These are phyloP conservation scores for Starmerella floris DNA, from an alignment of 805 yeast genomes.

Conservation along the genomic window DNA sequence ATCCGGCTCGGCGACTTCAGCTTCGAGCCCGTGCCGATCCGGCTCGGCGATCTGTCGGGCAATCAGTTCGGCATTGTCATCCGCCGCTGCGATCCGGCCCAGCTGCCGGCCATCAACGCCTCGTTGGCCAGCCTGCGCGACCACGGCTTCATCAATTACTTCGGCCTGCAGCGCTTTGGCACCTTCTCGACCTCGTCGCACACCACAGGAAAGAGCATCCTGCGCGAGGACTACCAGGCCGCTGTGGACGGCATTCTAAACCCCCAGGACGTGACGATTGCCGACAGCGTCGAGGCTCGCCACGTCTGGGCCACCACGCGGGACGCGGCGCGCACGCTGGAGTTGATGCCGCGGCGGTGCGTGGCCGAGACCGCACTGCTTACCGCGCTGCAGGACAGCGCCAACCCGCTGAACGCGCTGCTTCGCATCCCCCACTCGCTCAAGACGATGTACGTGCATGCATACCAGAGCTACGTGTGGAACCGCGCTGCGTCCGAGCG, in stretches of 20 bases:
- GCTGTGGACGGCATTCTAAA: constrained; percentile 70
- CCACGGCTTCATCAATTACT: constrained; percentile 82
- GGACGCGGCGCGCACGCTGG: constrained; percentile 52
- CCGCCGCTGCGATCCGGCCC: constrained; percentile 39
- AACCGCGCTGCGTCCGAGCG: constrained; percentile 71
- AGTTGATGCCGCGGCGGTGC: constrained; percentile 75
- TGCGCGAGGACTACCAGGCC: constrained; percentile 61
- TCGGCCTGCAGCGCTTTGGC: constrained; percentile 98
- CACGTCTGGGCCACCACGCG: constrained; percentile 62
- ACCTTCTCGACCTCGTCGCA: constrained; percentile 91
- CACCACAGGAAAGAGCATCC: constrained; percentile 57
- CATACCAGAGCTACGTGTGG: constrained; percentile 95
- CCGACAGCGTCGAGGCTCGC: constrained; percentile 75
- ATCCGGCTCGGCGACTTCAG: constrained; percentile 65
- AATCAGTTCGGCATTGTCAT: constrained; percentile 80
- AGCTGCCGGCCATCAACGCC: constrained; percentile 32
- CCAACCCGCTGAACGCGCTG: constrained; percentile 57
- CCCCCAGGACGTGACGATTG: constrained; percentile 73
- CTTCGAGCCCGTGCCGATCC: constrained; percentile 48
- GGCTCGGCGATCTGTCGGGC: constrained; percentile 74
- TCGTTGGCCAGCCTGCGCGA: constrained; percentile 41
- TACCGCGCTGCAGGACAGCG: constrained; percentile 41
- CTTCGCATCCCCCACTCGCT: constrained; percentile 85
- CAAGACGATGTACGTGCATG: constrained; percentile 91
- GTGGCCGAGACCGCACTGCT: constrained; percentile 72